phyloP scores from a whole-genome alignment of 768 basidiomycete species.

The Lentinula sp. region DNA sequence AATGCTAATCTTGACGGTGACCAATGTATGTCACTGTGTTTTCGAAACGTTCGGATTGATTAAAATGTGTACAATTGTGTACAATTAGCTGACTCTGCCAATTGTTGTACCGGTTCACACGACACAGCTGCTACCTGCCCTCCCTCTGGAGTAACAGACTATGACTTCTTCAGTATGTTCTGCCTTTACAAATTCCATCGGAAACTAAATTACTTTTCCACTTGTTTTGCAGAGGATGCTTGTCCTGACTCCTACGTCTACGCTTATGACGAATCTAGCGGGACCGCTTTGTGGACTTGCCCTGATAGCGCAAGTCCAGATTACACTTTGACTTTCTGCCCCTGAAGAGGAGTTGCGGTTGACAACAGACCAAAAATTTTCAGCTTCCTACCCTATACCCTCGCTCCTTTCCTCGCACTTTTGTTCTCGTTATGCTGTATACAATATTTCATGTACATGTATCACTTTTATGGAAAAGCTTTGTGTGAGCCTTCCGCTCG shows the following conservation, averaged over 20 bases:
- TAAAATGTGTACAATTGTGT: background rate
- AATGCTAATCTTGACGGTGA: conserved; percentile 30
- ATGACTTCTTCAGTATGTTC: background rate
- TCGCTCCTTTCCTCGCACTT: background rate
- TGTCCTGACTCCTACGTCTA: conserved; percentile 36
- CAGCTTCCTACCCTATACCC: background rate
- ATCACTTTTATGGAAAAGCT: no score
- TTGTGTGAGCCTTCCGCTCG: no score
- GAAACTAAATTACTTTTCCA: no score
- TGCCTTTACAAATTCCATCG: no score
- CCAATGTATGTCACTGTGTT: conserved; percentile 32
- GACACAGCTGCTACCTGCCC: conserved; percentile 41
- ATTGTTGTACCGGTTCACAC: conserved; percentile 17
- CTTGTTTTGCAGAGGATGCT: conserved; percentile 18
- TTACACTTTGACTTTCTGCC: conserved; percentile 32
- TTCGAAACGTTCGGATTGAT: conserved; percentile 20
- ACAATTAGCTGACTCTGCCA: conserved; percentile 11
- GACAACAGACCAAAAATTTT: background rate
- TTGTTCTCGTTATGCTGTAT: background rate
- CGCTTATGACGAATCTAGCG: conserved; percentile 38
- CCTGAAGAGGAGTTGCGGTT: background rate
- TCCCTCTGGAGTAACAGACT: conserved; percentile 15
- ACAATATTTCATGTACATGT: no score
- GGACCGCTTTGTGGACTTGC: conserved; percentile 43
- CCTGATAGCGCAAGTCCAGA: conserved; percentile 17